Base-by-base conservation (phyloP, 2,329 filamentous ascomycete genomes). In the Calonectria multiphialidica region DNA sequence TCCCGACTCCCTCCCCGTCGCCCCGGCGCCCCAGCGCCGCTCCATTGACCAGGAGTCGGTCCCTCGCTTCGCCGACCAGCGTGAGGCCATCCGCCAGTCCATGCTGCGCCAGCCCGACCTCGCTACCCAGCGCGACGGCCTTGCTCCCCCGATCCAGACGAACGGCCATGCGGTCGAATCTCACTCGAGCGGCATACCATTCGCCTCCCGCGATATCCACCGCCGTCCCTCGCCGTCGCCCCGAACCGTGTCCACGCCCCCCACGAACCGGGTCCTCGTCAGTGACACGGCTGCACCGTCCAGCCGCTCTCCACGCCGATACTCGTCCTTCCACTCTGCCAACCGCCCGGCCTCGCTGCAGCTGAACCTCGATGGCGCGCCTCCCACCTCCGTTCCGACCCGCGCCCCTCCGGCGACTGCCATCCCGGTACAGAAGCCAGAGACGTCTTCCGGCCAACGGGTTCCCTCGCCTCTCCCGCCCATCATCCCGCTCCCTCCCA, bases 401-500 rank as follows among this genome's bases (percentile, higher is more conserved):
- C 71, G 74, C 55, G 71, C 76, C 13, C 74, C 67, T 9, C 77
- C 78, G 21, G 75, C 77, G 9, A 77, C 83, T 1, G 77, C 78
- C 4, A 80, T 81, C 40, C 77, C 79, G 1, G 23, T 78, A 1
- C 77, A 80, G 45, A 62, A 79, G 28, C 71, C 75, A 50, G 55
- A 79, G 40, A 50, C 59, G 10, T 25, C 67, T 35, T n/a, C 70
- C 37, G 81, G 79, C 49, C 72, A 79, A 37, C 80, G 85, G 5
- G 76, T 86, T 0, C 84, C 86, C 0, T 89, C 89, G 8, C 87
- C 88, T 2, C 86, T 91, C 2, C 86, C 88, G 15, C 85, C 88
- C 12, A 82, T 88, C 2, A 90, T 93, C 68, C 91, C 91, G 7
- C 84, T 93, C 0, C 91, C 91, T 13, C 91, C 91, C 12, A 91